Base-by-base conservation (phyloP, 78 protist species). In the Ministeria vibrans region DNA sequence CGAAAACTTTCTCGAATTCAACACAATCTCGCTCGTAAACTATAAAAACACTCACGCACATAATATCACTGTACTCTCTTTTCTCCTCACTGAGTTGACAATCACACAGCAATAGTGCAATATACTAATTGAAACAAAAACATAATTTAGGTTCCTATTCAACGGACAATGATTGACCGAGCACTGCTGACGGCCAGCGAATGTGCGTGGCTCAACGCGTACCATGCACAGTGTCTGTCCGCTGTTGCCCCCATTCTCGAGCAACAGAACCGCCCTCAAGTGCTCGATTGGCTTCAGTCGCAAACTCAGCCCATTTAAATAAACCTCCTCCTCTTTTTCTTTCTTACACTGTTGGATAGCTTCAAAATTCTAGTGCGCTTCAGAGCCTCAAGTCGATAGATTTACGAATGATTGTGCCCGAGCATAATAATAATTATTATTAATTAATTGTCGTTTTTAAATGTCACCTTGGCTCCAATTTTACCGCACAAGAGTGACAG, bases 1-100 rank as follows among this genome's bases (percentile, higher is more conserved):
- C n/a, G 68, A 77, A 82, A 66, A 53, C 66, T 82, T 81, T 78
- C 83, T 88, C 28, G 71, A 79, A 18, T 88, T 93, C 63, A 90
- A 87, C 30, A 77, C 73, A 0, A 23, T 94, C 32, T 91, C 98
- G 15, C 41, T 89, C 44, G 84, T 72, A 0, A 15, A 4, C 45
- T 64, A 27, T 7, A 25, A 64, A 64, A 5, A 25, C 44, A 34
- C 72, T 9, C 39, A 15, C 30, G 41, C 49, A 63, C 32, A 3
- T 6, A 2, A 2, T 4, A n/a, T 32, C 20, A 9, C 1, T 76
- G 1, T 7, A 1, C 11, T 2, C 36, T 42, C 66, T 23, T 11
- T 23, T 11, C 27, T 7, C 9, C 15, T 9, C 55, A 9, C 9
- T 49, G n/a, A 20, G 9, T 49, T 49, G 55, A 49, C 9, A 9